phyloP scores from a whole-genome alignment of 225 moss, liverwort and hornwort genomes.

The Sphagnum contortum region DNA sequence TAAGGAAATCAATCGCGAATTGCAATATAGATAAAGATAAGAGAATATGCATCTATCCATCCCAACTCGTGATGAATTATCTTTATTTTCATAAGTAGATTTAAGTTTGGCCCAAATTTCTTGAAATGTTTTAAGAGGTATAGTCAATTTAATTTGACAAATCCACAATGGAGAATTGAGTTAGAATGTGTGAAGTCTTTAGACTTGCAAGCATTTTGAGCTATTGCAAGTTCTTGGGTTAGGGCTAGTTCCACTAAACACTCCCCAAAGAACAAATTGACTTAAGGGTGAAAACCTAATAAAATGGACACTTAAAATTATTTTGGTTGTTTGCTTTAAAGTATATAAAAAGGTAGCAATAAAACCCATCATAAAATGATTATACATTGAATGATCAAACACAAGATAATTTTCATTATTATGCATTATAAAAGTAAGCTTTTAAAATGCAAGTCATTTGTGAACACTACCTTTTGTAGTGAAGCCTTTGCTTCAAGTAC shows the following conservation, averaged over 20 bases:
- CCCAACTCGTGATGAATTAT: not conserved
- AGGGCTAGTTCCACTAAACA: not conserved
- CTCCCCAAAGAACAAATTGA: not conserved
- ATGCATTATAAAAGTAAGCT: too few species aligned
- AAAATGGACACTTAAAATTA: not conserved
- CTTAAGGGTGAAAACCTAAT: too few species aligned
- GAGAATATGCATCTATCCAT: not conserved
- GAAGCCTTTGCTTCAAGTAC: too few species aligned
- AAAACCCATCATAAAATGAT: not conserved
- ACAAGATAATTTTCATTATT: too few species aligned
- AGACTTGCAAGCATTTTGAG: not conserved
- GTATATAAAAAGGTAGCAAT: not conserved
- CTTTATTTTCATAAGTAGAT: not conserved
- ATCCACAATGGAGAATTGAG: not conserved
- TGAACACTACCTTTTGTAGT: too few species aligned
- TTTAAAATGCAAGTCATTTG: too few species aligned
- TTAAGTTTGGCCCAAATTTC: not conserved
- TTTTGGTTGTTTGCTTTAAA: not conserved
- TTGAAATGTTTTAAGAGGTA: too few species aligned
- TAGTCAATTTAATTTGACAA: not conserved
- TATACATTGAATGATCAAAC: too few species aligned
- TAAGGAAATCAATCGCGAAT: not conserved
- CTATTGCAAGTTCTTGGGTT: not conserved
- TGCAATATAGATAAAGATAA: not conserved
- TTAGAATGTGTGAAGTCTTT: constrained; percentile 2